Percentiles rank a stretch among this genome's conserved stretches.
Conservation (phyloP, 208 protist genomes). For the Leishmania major region DNA sequence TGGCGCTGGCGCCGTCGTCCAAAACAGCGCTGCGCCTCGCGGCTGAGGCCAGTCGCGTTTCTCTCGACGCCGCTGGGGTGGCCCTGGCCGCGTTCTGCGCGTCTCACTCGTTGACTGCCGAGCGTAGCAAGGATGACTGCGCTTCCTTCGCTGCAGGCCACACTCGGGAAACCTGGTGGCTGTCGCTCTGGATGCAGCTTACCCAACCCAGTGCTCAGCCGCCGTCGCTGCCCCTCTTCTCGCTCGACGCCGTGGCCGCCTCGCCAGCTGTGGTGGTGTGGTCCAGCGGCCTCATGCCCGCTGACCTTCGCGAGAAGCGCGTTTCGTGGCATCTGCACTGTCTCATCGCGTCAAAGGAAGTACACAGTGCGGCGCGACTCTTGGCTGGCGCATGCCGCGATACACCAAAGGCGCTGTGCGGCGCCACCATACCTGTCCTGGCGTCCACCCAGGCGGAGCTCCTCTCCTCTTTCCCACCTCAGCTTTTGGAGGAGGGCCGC, state of each 20-base stretch:
- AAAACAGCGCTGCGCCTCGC: constrained; percentile 32
- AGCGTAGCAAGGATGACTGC: background rate
- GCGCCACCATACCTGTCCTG: constrained; percentile 10
- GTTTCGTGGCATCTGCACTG: constrained; percentile 54
- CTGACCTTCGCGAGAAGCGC: constrained; percentile 25
- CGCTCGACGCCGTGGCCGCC: background rate
- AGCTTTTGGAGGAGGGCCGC: constrained; percentile 13
- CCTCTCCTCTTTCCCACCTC: constrained; percentile 21
- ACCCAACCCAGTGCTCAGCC: constrained; percentile 14
- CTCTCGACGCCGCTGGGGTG: constrained; percentile 21
- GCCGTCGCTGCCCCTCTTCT: constrained; percentile 14
- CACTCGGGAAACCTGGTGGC: constrained; percentile 24
- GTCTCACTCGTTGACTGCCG: constrained; percentile 4
- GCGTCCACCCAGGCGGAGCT: constrained; percentile 25
- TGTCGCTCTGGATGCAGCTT: constrained; percentile 19
- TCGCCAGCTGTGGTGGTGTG: background rate
- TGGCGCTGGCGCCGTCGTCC: constrained; percentile 32
- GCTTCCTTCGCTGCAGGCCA: background rate
- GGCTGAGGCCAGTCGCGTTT: constrained; percentile 5
- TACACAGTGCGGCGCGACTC: constrained; percentile 23
- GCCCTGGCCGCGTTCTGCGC: constrained; percentile 25
- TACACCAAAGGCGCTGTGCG: background rate
- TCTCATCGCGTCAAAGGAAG: constrained; percentile 27
- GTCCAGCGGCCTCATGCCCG: constrained; percentile 11
- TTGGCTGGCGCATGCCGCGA: constrained; percentile 19